phyloP scores from a whole-genome alignment of 768 basidiomycete genomes.

The Podaxis carcinomalis region DNA sequence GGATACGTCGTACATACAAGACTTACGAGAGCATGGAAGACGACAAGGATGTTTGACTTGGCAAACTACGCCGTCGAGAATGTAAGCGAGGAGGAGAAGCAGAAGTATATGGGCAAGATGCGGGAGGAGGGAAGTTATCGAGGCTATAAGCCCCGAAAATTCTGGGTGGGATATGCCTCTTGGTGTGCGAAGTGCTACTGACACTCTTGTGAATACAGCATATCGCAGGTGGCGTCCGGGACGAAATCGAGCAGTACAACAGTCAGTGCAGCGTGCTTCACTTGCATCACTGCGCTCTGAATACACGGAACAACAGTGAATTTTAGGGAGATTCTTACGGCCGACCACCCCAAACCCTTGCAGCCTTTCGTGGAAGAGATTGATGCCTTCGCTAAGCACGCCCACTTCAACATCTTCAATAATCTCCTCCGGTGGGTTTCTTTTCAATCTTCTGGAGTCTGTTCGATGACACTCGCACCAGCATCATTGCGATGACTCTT shows the following conservation, averaged over 20 bases:
- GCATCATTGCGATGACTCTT: conserved; percentile 36
- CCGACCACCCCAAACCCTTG: conserved; percentile 31
- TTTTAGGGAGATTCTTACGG: conserved; percentile 24
- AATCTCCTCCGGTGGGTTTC: conserved; percentile 27
- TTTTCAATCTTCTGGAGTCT: neutral
- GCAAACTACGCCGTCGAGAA: conserved; percentile 39
- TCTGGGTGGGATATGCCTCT: conserved; percentile 33
- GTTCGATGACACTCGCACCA: conserved; percentile 5
- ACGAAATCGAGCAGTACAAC: conserved; percentile 41
- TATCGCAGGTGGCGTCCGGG: conserved; percentile 34
- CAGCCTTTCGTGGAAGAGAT: conserved; percentile 34
- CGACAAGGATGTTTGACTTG: conserved; percentile 42
- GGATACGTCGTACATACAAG: too few relatives aligned
- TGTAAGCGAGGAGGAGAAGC: conserved; percentile 38
- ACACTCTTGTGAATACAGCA: conserved; percentile 23
- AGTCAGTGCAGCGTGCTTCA: conserved; percentile 21
- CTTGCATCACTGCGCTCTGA: neutral
- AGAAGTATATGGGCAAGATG: conserved; percentile 31
- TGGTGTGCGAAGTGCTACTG: neutral
- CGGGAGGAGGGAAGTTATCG: conserved; percentile 43
- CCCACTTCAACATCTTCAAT: conserved; percentile 31
- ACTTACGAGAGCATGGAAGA: neutral
- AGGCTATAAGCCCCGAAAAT: conserved; percentile 49
- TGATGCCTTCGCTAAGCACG: conserved; percentile 28
- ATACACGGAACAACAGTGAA: conserved; percentile 22